Evolutionary conservation across 2,329 filamentous ascomycete genomes (phyloP), one percentile per base, ranked within the genome.

Genomic region (Claviceps pazoutovae): DNA sequence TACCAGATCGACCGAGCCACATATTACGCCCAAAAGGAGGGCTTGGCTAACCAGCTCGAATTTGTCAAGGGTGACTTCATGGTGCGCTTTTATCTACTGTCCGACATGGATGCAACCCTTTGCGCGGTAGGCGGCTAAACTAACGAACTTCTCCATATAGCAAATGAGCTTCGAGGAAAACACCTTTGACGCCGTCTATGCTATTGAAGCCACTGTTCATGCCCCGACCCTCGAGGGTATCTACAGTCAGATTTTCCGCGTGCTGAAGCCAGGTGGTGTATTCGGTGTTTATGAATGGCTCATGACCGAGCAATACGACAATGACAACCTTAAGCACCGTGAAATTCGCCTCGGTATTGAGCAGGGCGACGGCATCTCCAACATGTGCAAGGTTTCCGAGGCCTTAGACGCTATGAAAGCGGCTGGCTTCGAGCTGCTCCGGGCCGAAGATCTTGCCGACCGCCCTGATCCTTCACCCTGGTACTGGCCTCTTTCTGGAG

Each of bases 211-310:
- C 3, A 98, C 93, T 3, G 87, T 94, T 49, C 93, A 98, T 67
- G 93, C 93, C 0, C 93, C 91, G 43, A 85, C 82, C 45, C 81
- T 97, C 7, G 86, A 89, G 63, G 90, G 88, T 54, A 89, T 96
- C 58, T 98, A 98, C 74, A 84, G 81, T 66, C 85, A 97, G 69
- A 97, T 97, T 63, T 90, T 84, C 79, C 86, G 88, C 47, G 90
- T 96, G 21, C 77, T 98, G 57, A 98, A 97, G 78, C 93, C 93
- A 19, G 93, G 93, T 55, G 91, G 93, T 67, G 76, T 88, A 49
- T 98, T 97, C 62, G 93, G 91, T 65, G 91, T 97, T 50, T 98
- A 97, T 72, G 93, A 98, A 71, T 97, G 93, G 93, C 76, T 97
- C 64, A 97, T 98, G 93, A 97, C 90, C 6, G 90, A 96, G 56